A percentile compares a stretch with the other conserved stretches of the same genome.
Evolutionary conservation across 768 basidiomycete genomes (phyloP).

Genomic region (Chalciporus pseudorubinellus): DNA sequence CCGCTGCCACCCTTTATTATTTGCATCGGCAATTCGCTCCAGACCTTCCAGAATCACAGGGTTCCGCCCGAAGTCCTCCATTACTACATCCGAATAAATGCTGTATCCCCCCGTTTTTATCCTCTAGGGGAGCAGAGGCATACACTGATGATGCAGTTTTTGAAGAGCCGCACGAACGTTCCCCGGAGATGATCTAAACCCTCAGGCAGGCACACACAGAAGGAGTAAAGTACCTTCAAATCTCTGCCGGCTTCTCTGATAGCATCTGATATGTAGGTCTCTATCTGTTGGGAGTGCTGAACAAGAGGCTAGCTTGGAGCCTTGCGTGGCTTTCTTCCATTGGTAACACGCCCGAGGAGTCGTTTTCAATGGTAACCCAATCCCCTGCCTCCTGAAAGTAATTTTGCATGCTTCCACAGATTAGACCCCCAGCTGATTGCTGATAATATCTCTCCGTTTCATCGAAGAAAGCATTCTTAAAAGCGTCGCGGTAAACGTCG

Average conservation of each 20-base stretch:
- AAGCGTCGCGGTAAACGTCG: conserved; percentile 82
- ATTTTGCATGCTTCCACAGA: not conserved
- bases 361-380: not conserved
- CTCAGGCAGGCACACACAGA: not conserved
- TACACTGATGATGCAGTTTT: too few relatives aligned
- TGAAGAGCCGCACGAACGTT: not conserved
- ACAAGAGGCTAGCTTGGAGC: not conserved
- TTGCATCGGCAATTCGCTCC: not conserved
- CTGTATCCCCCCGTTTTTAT: too few relatives aligned
- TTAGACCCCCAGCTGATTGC: not conserved
- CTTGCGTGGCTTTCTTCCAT: not conserved
- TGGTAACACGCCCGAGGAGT: not conserved
- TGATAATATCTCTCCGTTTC: conserved; percentile 79
- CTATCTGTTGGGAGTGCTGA: not conserved
- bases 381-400: not conserved
- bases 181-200: not conserved
- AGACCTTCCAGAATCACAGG: not conserved
- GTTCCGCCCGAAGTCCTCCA: not conserved
- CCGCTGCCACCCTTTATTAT: conserved; percentile 1
- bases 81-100: not conserved
- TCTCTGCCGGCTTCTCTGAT: too few relatives aligned
- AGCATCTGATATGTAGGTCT: not conserved
- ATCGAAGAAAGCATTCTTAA: conserved; percentile 77
- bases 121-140: not conserved
- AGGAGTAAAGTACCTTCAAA: too few relatives aligned